Evolutionary conservation across 2,329 filamentous ascomycete genomes (phyloP).

Genomic region (Alternaria novae-zelandiae): DNA sequence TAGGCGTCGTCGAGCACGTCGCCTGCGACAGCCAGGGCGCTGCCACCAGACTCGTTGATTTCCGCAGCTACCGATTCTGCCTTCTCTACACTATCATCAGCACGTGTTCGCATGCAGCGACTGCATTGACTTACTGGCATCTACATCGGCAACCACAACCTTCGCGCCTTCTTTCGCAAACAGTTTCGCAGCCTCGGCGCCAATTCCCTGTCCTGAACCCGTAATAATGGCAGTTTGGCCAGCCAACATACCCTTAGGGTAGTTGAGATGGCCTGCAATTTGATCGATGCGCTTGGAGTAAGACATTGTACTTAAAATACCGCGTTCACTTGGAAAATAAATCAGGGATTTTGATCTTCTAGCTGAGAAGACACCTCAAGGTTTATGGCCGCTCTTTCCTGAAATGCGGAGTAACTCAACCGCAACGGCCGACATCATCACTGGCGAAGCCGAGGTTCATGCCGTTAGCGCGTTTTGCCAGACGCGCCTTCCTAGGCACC

Average conservation of each 20-base stretch:
- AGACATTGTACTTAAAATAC: constrained; percentile 15
- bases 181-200: constrained; percentile 79
- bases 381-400: constrained; percentile 1
- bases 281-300: constrained; percentile 64
- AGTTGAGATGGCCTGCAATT: constrained; percentile 80
- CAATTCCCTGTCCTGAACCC: constrained; percentile 85
- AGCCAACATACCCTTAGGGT: constrained; percentile 76
- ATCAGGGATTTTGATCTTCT: not conserved
- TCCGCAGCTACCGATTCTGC: constrained; percentile 68
- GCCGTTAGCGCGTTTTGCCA: constrained; percentile 11
- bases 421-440: constrained; percentile 16
- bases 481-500: not conserved
- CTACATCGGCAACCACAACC: constrained; percentile 84
- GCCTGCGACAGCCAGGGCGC: constrained; percentile 75
- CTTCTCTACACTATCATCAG: constrained; percentile 62
- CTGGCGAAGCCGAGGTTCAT: constrained; percentile 18
- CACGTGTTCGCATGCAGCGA: constrained; percentile 10
- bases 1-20: constrained; percentile 77
- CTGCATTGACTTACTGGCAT: constrained; percentile 60
- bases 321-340: not conserved
- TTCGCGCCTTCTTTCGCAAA: constrained; percentile 90
- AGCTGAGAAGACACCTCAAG: not conserved
- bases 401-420: constrained; percentile 25
- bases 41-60: constrained; percentile 72
- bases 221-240: constrained; percentile 89